These are phyloP conservation scores for Trametes cubensis DNA, from an alignment of 768 basidiomycete genomes.

Conservation along the genomic window DNA sequence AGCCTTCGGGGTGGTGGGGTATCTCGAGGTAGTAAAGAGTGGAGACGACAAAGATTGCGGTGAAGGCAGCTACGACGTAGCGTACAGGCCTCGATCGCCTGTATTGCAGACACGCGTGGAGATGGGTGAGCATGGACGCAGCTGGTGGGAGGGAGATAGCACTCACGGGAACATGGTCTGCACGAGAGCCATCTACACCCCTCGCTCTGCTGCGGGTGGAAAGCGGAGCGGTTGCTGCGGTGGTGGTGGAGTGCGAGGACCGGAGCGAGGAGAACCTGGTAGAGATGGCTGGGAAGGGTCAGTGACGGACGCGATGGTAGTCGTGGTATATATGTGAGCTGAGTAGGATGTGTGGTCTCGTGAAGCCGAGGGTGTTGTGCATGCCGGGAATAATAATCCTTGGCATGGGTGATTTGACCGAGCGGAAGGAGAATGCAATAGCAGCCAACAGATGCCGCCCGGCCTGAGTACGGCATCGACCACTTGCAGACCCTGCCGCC, in stretches of 20 bases:
- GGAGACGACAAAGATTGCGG: conserved; percentile 21
- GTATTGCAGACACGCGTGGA: background rate
- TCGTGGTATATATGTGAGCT: background rate
- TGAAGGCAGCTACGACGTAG: conserved; percentile 17
- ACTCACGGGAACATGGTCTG: conserved; percentile 17
- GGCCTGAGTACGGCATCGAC: too few species aligned
- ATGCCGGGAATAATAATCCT: too few species aligned
- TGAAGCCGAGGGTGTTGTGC: background rate
- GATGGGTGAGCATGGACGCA: conserved; percentile 7
- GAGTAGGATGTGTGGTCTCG: background rate
- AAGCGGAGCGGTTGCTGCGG: conserved; percentile 13
- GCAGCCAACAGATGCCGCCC: too few species aligned
- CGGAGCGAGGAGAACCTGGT: background rate
- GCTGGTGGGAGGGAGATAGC: background rate
- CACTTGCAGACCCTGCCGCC: too few species aligned
- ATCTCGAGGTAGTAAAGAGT: conserved; percentile 27
- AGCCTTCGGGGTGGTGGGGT: background rate
- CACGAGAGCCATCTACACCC: background rate
- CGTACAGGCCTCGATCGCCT: conserved; percentile 24
- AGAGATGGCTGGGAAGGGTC: background rate
- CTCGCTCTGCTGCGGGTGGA: conserved; percentile 11
- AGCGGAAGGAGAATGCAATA: too few species aligned
- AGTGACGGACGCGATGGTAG: background rate
- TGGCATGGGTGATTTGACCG: background rate
- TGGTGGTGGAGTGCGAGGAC: conserved; percentile 5